A percentile compares a stretch with the other conserved stretches of the same genome.
Evolutionary conservation across 257 asterid species (phyloP).

Genomic region (Apocynum venetum): DNA sequence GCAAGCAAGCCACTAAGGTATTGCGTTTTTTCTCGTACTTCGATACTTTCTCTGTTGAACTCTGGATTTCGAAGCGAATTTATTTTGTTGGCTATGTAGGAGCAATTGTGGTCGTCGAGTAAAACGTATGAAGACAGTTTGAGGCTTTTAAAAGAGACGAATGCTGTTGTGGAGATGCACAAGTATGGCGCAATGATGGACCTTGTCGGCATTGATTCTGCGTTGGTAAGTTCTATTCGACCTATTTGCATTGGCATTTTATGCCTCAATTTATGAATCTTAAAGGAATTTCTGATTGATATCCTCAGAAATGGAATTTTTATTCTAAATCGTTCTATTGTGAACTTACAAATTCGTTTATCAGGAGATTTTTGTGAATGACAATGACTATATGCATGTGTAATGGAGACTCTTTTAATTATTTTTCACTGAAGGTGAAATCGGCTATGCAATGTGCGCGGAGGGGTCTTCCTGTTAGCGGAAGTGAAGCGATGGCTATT

Average conservation of each 20-base stretch:
- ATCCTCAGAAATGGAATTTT: background rate
- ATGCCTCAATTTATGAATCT: conserved; percentile 9
- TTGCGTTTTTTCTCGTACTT: background rate
- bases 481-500: conserved; percentile 73
- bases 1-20: conserved; percentile 63
- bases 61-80: no score
- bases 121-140: conserved; percentile 55
- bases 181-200: conserved; percentile 84
- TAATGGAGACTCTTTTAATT: background rate
- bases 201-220: conserved; percentile 58
- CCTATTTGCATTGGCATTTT: background rate
- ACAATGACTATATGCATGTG: background rate
- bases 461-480: conserved; percentile 62
- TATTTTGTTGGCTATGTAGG: conserved; percentile 35
- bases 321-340: background rate
- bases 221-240: conserved; percentile 39
- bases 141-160: conserved; percentile 67
- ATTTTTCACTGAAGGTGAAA: conserved; percentile 60
- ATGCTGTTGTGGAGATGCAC: conserved; percentile 89
- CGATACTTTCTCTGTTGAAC: background rate
- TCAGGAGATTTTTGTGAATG: background rate
- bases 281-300: background rate
- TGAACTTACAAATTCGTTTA: background rate
- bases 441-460: conserved; percentile 54
- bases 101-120: conserved; percentile 60